Evolutionary conservation across 2,329 filamentous ascomycete species (phyloP), one percentile per base, ranked within the genome.

Genomic region (Eutypa lata): DNA sequence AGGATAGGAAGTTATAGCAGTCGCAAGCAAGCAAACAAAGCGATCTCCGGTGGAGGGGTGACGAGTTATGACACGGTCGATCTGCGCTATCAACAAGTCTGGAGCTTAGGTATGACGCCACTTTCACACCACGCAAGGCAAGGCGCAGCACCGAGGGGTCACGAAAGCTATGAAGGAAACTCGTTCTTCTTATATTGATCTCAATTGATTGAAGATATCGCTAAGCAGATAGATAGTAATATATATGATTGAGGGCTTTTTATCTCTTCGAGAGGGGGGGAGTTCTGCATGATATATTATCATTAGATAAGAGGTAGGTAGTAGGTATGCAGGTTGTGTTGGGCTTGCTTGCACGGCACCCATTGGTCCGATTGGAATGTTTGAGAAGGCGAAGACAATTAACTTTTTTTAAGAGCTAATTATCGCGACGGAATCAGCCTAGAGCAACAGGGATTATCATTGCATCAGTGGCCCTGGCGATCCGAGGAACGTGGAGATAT

Each of bases 401-500:
- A n/a, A n/a, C n/a, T n/a, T n/a, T n/a, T n/a, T 31, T 31, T 31
- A 31, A 31, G 26, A 31, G 26, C 26, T 31, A 31, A 31, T 31
- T 31, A 10, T 31, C 26, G 26, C 10, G 26, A 31, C 26, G 26
- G 10, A 31, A 31, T 31, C 26, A 31, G 26, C 26, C 26, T 10
- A 31, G 26, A 31, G 26, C 26, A 38, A 14, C 35, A 38, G 35
- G 35, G 35, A 38, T 38, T 53, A 59, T 54, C 48, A 56, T 59
- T 59, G 53, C 55, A 59, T 59, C 53, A 53, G 47, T 53, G 51
- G 51, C 52, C 57, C 57, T 57, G 57, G 53, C 48, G 51, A 57
- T 57, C 51, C 31, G 4, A 51, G 43, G 7, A 13, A 24, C 31
- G 55, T 56, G 57, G 57, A 24, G 55, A 31, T 31, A 10, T n/a